Evolutionary conservation across 495 filamentous ascomycete species (phyloP).

Genomic region (Aspergillus wentii): DNA sequence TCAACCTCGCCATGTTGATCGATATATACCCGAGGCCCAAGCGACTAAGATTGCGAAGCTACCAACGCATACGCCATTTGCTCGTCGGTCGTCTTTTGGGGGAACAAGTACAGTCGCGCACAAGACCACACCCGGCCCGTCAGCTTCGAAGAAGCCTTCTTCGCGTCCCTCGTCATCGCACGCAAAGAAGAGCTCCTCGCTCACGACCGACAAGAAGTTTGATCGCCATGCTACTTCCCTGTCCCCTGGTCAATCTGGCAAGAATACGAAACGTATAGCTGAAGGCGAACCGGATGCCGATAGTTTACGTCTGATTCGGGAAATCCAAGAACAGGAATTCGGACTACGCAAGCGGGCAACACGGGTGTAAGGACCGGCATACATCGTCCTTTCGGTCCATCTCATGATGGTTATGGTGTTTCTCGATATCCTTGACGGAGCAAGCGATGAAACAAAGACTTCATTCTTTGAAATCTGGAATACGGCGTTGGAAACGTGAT

Average conservation of each 20-base stretch:
- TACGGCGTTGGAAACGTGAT: conserved; percentile 16
- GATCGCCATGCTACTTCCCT: conserved; percentile 22
- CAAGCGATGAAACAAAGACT: too few relatives aligned
- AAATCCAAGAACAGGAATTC: conserved; percentile 55
- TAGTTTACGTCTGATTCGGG: conserved; percentile 51
- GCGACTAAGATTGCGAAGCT: conserved; percentile 24
- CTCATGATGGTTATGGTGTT: conserved; percentile 8
- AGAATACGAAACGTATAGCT: conserved; percentile 23
- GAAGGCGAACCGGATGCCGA: conserved; percentile 44
- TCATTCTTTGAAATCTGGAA: conserved; percentile 6
- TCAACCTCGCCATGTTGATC: conserved; percentile 41
- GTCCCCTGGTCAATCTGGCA: conserved; percentile 28
- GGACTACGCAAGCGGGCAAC: conserved; percentile 47
- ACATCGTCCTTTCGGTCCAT: too few relatives aligned
- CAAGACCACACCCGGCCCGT: conserved; percentile 27
- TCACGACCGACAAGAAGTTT: conserved; percentile 30
- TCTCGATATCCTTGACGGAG: background rate
- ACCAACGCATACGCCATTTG: conserved; percentile 15
- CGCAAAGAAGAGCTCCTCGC: conserved; percentile 38
- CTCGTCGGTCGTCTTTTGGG: conserved; percentile 18
- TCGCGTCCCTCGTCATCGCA: conserved; percentile 43
- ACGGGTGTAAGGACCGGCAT: conserved; percentile 22
- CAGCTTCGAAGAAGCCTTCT: conserved; percentile 30
- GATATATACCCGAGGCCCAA: conserved; percentile 37
- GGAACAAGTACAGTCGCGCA: conserved; percentile 13